Evolutionary conservation across 2,329 filamentous ascomycete genomes (phyloP).

Genomic region (Lachnellula occidentalis): DNA sequence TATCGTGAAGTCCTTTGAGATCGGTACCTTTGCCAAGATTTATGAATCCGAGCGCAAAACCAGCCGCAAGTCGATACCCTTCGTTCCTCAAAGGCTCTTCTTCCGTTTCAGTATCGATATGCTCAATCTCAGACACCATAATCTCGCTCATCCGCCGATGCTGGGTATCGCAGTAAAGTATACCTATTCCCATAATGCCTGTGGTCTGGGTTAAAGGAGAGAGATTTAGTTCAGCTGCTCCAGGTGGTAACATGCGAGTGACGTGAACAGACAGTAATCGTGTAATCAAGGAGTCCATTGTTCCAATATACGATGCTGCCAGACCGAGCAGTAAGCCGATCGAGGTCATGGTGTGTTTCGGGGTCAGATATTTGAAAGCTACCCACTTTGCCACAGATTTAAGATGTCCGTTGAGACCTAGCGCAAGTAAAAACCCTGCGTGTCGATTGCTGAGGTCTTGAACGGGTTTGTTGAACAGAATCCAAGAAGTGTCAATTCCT

Average conservation of each 20-base stretch:
- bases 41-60: conserved; percentile 88
- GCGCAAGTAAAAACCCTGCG: conserved; percentile 83
- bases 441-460: conserved; percentile 91
- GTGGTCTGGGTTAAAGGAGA: conserved; percentile 92
- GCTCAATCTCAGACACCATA: conserved; percentile 95
- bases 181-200: conserved; percentile 92
- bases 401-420: conserved; percentile 93
- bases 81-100: conserved; percentile 84
- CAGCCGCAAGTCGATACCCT: conserved; percentile 91
- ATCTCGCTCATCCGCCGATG: conserved; percentile 98
- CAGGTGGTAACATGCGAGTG: conserved; percentile 85
- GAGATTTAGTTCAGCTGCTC: conserved; percentile 88
- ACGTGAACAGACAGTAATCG: conserved; percentile 92
- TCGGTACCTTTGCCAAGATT: conserved; percentile 90
- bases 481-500: conserved; percentile 98
- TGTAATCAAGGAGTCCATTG: conserved; percentile 95
- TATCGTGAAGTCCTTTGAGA: conserved; percentile 83
- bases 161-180: conserved; percentile 91
- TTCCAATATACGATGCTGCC: conserved; percentile 89
- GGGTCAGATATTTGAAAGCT: conserved; percentile 97
- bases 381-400: conserved; percentile 95
- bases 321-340: conserved; percentile 90
- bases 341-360: conserved; percentile 98
- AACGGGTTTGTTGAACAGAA: conserved; percentile 89
- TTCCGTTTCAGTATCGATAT: conserved; percentile 73